These are phyloP conservation scores for Phytopythium delawarense DNA, from an alignment of 352 stramenopile genomes.

Conservation along the genomic window DNA sequence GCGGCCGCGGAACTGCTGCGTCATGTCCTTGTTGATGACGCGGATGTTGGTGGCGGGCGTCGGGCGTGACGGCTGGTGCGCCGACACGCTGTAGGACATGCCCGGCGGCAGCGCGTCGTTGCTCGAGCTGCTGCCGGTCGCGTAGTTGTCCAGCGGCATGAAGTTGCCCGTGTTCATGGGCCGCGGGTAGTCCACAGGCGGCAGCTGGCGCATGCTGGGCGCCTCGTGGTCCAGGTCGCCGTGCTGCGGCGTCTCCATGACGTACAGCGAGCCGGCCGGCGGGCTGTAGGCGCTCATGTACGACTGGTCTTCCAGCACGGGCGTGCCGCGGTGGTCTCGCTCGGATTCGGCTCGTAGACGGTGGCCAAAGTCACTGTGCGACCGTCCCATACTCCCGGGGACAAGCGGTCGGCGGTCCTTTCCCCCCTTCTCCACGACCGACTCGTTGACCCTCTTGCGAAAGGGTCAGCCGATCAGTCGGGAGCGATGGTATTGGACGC, in stretches of 20 bases:
- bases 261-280: constrained; percentile 50
- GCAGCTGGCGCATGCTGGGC: constrained; percentile 24
- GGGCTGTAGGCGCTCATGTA: constrained; percentile 55
- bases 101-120: constrained; percentile 10
- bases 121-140: constrained; percentile 43
- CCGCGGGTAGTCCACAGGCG: constrained; percentile 20
- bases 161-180: constrained; percentile 30
- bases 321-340: constrained; percentile 52
- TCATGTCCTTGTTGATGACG: constrained; percentile 90
- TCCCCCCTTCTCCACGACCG: not conserved
- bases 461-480: constrained; percentile 3
- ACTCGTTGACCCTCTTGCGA: not conserved
- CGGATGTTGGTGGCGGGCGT: constrained; percentile 79
- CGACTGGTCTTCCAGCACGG: constrained; percentile 69
- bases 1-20: constrained; percentile 75
- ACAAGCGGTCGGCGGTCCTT: not conserved
- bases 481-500: not conserved
- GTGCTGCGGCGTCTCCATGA: constrained; percentile 59
- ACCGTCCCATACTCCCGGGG: constrained; percentile 22
- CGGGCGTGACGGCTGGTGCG: constrained; percentile 40
- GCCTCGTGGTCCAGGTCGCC: constrained; percentile 21
- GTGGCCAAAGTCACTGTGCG: constrained; percentile 16
- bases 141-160: constrained; percentile 41
- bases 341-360: constrained; percentile 16
- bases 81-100: constrained; percentile 33